Evolutionary conservation across 2,329 filamentous ascomycete species (phyloP).

Genomic region (Elsinoe perseae): DNA sequence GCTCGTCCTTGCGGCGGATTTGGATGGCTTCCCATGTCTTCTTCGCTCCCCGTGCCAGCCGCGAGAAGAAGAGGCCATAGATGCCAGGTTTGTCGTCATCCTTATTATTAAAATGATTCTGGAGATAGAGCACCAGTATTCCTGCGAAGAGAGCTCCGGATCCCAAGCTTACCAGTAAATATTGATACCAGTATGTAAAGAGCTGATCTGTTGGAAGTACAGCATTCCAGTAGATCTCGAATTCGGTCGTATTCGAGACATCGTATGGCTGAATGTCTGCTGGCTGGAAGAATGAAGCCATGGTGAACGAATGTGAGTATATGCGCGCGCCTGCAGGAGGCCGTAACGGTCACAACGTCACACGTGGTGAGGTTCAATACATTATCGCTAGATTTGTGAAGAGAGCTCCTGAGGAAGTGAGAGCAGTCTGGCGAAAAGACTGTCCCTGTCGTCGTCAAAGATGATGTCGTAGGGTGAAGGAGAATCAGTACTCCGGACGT

Average conservation of each 20-base stretch:
- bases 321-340: conserved; percentile 7
- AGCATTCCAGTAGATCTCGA: conserved; percentile 16
- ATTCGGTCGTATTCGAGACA: conserved; percentile 7
- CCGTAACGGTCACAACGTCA: conserved; percentile 14
- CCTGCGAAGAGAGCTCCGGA: conserved; percentile 11
- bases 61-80: conserved; percentile 5
- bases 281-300: conserved; percentile 19
- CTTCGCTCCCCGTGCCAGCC: conserved; percentile 8
- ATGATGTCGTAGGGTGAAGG: neutral
- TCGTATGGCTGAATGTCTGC: neutral
- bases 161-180: conserved; percentile 17
- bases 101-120: neutral
- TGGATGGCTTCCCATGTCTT: conserved; percentile 5
- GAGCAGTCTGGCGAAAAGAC: neutral
- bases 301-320: conserved; percentile 8
- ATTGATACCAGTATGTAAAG: conserved; percentile 18
- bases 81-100: conserved; percentile 13
- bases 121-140: neutral
- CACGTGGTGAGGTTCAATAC: conserved; percentile 14
- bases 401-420: neutral
- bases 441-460: neutral
- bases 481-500: neutral
- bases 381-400: neutral
- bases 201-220: conserved; percentile 15
- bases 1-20: conserved; percentile 5